Evolutionary conservation across 345 rosid genomes (phyloP), one percentile per base, ranked within the genome.

Genomic region (Citrus inodora): DNA sequence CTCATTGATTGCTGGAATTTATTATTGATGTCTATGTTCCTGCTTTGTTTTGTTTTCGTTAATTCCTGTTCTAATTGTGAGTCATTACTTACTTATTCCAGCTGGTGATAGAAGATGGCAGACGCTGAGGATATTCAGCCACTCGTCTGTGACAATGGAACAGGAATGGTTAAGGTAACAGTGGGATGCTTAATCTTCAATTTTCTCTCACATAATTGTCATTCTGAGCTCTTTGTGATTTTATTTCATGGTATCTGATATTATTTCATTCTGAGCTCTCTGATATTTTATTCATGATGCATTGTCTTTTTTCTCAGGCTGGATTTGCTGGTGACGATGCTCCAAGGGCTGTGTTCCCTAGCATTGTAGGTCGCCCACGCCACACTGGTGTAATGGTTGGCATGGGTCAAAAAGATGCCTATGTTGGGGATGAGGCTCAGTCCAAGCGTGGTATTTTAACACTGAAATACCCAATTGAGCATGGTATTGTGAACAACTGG

Each of bases 241-340:
- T 14, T 17, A 16, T 60, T 5, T 59, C 4, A 3, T 74, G 67
- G 25, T 51, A 55, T 46, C 27, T 21, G 22, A 32, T 32, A 32
- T 32, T 32, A 32, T 32, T 32, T 32, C 33, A 32, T 32, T 32
- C 33, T 32, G 33, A 32, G 33, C 33, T 22, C 1, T 27, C 35
- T 53, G 33, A 25, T 56, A 13, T 28, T 64, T 16, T 30, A 53
- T n/a, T 17, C 6, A 13, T 61, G 19, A 27, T 60, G 56, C 40
- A 21, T 70, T 64, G 28, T 16, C 11, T 51, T 17, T 66, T 28
- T 46, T 24, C 46, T 4, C 82, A 89, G 94, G 94, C 92, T 72
- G 92, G 91, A 70, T 90, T 90, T 80, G 92, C 90, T 30, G 92
- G 94, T 25, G 92, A 90, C 76, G 94, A 90, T 85, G 94, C 94